phyloP scores from a whole-genome alignment of 2,329 filamentous ascomycete genomes.

The Penicillium fuscoglaucum region DNA sequence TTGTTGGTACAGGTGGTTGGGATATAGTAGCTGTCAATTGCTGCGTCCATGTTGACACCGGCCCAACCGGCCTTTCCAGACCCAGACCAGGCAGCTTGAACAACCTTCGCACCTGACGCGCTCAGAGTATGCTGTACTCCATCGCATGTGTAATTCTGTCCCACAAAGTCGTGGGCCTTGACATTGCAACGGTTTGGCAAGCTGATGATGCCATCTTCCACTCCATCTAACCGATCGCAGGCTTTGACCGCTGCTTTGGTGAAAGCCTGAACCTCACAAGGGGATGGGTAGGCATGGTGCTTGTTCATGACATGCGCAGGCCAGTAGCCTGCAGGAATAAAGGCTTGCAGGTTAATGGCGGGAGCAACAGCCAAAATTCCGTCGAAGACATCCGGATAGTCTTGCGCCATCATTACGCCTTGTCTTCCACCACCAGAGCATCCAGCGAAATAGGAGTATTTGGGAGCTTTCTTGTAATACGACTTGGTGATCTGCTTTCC shows the following conservation, averaged over 20 bases:
- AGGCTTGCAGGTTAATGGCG: not conserved
- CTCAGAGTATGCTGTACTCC: not conserved
- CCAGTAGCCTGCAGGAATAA: not conserved
- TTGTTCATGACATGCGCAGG: not conserved
- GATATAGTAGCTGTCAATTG: not conserved
- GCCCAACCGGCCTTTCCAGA: not conserved
- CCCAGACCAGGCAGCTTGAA: not conserved
- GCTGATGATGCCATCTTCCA: not conserved
- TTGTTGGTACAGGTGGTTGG: not conserved
- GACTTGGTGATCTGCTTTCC: not conserved
- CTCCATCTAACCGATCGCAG: not conserved
- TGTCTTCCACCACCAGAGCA: slow-evolving; percentile 20
- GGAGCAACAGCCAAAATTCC: slow-evolving; percentile 50
- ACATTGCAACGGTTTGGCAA: not conserved
- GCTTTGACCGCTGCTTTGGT: not conserved
- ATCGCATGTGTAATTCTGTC: not conserved
- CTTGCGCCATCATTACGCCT: slow-evolving; percentile 43
- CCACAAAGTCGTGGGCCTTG: not conserved
- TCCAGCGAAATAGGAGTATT: slow-evolving; percentile 12
- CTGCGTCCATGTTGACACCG: not conserved
- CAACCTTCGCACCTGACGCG: not conserved
- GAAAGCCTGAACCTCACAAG: not conserved
- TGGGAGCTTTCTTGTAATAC: not conserved
- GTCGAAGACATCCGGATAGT: slow-evolving; percentile 58
- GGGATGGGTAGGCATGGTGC: not conserved